Conservation (phyloP, 306 rosid genomes). For the Fragaria ananassa region DNA sequence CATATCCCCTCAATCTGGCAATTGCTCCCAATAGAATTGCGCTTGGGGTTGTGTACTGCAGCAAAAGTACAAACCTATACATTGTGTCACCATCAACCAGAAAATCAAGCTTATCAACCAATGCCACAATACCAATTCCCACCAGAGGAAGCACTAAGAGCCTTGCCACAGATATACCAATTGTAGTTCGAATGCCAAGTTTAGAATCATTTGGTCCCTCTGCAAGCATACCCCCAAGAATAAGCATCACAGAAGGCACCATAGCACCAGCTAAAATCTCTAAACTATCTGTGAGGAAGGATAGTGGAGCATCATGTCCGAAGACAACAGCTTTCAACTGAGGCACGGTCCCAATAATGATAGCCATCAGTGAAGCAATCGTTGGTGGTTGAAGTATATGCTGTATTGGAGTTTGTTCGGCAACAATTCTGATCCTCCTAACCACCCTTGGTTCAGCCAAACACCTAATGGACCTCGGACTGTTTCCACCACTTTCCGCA, state of each 20-base stretch:
- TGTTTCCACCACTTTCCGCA: slow-evolving; percentile 35
- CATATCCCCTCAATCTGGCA: slow-evolving; percentile 89
- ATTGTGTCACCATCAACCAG: slow-evolving; percentile 52
- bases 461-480: slow-evolving; percentile 70
- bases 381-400: slow-evolving; percentile 90
- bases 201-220: slow-evolving; percentile 80
- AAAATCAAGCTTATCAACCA: slow-evolving; percentile 59
- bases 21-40: slow-evolving; percentile 85
- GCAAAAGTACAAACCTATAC: slow-evolving; percentile 69
- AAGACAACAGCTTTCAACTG: slow-evolving; percentile 66
- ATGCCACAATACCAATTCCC: slow-evolving; percentile 60
- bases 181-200: slow-evolving; percentile 67
- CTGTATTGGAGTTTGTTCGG: slow-evolving; percentile 74
- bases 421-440: slow-evolving; percentile 70
- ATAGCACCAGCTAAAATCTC: slow-evolving; percentile 69
- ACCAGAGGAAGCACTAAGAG: slow-evolving; percentile 78
- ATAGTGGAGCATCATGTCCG: slow-evolving; percentile 58
- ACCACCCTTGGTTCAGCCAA: slow-evolving; percentile 83
- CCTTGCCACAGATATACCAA: slow-evolving; percentile 71
- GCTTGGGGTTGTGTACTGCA: slow-evolving; percentile 86
- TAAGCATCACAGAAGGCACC: slow-evolving; percentile 89
- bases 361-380: slow-evolving; percentile 79
- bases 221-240: slow-evolving; percentile 89
- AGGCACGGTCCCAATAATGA: slow-evolving; percentile 69
- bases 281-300: slow-evolving; percentile 65